Evolutionary conservation across 495 filamentous ascomycete genomes (phyloP).

Genomic region (Gamarada debralockiae): DNA sequence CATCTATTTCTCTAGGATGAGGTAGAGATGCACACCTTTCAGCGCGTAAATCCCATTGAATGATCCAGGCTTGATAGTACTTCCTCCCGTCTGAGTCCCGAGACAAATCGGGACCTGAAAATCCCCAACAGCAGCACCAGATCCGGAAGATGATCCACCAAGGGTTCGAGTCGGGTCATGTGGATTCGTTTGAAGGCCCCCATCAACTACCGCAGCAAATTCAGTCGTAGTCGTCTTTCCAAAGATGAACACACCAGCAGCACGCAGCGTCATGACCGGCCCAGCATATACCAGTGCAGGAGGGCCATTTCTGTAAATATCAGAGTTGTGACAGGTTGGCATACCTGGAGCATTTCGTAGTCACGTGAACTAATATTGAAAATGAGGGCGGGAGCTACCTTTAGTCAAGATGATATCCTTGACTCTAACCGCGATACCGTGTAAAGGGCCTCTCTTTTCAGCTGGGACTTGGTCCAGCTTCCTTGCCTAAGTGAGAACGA

Average conservation of each 20-base stretch:
- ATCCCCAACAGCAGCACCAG: slow-evolving; percentile 48
- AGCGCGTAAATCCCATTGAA: slow-evolving; percentile 52
- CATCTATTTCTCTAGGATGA: background rate
- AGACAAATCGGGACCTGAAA: slow-evolving; percentile 41
- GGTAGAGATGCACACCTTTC: slow-evolving; percentile 27
- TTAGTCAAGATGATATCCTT: slow-evolving; percentile 59
- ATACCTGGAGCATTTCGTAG: slow-evolving; percentile 34
- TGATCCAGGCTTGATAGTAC: slow-evolving; percentile 46
- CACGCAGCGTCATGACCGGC: slow-evolving; percentile 36
- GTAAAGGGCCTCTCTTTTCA: slow-evolving; percentile 45
- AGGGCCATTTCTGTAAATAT: slow-evolving; percentile 36
- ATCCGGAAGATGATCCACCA: slow-evolving; percentile 51
- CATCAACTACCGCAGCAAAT: slow-evolving; percentile 38
- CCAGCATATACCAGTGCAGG: slow-evolving; percentile 38
- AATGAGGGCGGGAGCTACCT: slow-evolving; percentile 28
- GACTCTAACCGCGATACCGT: slow-evolving; percentile 50
- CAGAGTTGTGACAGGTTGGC: slow-evolving; percentile 48
- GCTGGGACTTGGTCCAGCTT: slow-evolving; percentile 42
- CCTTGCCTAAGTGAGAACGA: slow-evolving; percentile 46
- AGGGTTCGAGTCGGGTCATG: slow-evolving; percentile 44
- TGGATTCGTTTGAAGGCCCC: slow-evolving; percentile 40
- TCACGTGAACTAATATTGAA: background rate
- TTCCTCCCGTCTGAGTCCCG: slow-evolving; percentile 50
- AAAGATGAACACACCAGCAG: slow-evolving; percentile 45
- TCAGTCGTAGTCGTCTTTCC: slow-evolving; percentile 46